Evolutionary conservation across 108 stramenopile genomes (phyloP).

Genomic region (Cyclotella cryptica): DNA sequence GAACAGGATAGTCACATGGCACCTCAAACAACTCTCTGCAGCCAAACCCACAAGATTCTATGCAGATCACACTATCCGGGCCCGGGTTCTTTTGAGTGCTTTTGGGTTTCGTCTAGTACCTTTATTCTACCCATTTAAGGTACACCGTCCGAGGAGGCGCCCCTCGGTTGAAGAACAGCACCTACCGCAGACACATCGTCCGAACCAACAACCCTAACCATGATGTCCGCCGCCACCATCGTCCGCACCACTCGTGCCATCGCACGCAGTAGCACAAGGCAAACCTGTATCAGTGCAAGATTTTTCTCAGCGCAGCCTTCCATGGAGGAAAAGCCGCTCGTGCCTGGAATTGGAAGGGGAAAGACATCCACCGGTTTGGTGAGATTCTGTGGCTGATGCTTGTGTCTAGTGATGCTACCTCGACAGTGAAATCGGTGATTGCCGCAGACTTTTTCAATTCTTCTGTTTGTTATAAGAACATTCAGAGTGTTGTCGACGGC

Average conservation of each 20-base stretch:
- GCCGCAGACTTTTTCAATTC: not conserved
- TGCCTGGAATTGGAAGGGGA: conserved; percentile 82
- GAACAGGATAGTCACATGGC: no score
- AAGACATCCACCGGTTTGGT: conserved; percentile 94
- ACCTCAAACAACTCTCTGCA: no score
- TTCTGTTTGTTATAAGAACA: no score
- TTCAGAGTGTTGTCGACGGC: no score
- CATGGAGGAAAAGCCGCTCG: conserved; percentile 44
- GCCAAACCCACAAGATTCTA: no score
- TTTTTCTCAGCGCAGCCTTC: conserved; percentile 12
- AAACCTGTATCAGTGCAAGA: conserved; percentile 2
- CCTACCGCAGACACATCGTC: not conserved
- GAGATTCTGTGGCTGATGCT: conserved; percentile 32
- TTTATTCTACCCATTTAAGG: not conserved
- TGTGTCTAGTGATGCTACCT: not conserved
- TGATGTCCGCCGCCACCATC: conserved; percentile 45
- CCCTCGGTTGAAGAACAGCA: no score
- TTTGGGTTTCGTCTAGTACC: not conserved
- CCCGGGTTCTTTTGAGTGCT: not conserved
- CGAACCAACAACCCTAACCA: conserved; percentile 6
- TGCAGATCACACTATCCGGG: not conserved
- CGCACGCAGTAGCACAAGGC: conserved; percentile 5
- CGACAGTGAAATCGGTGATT: no score
- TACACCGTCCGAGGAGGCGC: not conserved
- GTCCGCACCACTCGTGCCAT: conserved; percentile 27